Evolutionary conservation across 805 yeast genomes (phyloP).

Genomic region (Saccharomycopsis babjevae): DNA sequence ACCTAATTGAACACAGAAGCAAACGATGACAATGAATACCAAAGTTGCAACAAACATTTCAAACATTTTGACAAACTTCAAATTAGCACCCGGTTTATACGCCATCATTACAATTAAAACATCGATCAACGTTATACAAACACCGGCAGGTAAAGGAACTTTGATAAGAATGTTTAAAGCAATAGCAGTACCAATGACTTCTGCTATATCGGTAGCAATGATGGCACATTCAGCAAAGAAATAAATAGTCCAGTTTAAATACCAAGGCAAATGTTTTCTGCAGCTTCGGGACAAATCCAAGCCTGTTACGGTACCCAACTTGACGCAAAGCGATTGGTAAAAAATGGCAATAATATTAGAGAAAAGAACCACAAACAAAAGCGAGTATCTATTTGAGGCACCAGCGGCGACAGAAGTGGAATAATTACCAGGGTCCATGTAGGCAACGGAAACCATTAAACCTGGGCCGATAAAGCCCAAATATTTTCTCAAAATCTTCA

Average conservation of each 20-base stretch:
- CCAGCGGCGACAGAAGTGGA: constrained; percentile 87
- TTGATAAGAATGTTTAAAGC: constrained; percentile 66
- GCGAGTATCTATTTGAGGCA: constrained; percentile 62
- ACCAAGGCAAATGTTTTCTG: constrained; percentile 53
- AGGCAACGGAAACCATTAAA: constrained; percentile 72
- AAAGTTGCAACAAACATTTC: constrained; percentile 64
- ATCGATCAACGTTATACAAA: constrained; percentile 67
- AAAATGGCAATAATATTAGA: constrained; percentile 82
- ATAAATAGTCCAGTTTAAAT: constrained; percentile 57
- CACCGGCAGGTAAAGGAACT: constrained; percentile 72
- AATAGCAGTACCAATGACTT: constrained; percentile 89
- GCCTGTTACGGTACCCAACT: constrained; percentile 84
- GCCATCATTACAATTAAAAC: constrained; percentile 73
- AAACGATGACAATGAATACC: constrained; percentile 64
- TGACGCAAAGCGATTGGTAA: constrained; percentile 73
- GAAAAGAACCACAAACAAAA: constrained; percentile 56
- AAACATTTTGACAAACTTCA: constrained; percentile 60
- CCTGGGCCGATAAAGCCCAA: neutral
- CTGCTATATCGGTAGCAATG: constrained; percentile 88
- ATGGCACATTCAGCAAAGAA: constrained; percentile 81
- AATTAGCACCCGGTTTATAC: constrained; percentile 66
- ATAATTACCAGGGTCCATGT: constrained; percentile 92
- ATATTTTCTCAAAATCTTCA: neutral
- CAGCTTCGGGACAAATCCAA: constrained; percentile 81
- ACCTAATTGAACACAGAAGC: constrained; percentile 63